phyloP scores from a whole-genome alignment of 164 flowering plant genomes.

The Piper longum region DNA sequence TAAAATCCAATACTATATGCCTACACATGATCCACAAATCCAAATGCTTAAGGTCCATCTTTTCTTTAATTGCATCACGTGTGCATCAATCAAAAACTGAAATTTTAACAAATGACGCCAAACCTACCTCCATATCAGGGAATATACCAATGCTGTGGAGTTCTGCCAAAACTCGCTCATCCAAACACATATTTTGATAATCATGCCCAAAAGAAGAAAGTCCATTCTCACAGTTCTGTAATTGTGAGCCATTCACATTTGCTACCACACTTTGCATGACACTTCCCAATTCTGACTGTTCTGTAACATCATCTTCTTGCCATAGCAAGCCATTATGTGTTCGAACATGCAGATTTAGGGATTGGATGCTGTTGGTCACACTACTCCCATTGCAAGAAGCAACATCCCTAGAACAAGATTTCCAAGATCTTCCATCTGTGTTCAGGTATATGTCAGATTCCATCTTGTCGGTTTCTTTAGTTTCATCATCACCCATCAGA shows the following conservation, averaged over 20 bases:
- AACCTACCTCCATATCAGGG: constrained; percentile 66
- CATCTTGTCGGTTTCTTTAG: constrained; percentile 14
- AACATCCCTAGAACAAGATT: constrained; percentile 13
- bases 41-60: background rate
- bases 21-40: too few relatives aligned
- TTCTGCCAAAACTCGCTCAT: constrained; percentile 59
- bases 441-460: constrained; percentile 25
- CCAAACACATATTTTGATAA: constrained; percentile 47
- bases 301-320: constrained; percentile 23
- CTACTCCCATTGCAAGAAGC: constrained; percentile 42
- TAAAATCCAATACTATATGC: too few relatives aligned
- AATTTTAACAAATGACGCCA: background rate
- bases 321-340: constrained; percentile 20
- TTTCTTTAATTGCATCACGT: background rate
- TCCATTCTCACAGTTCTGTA: constrained; percentile 15
- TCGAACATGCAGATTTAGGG: constrained; percentile 14
- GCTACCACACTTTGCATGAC: constrained; percentile 16
- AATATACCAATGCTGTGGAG: constrained; percentile 66
- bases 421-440: constrained; percentile 15
- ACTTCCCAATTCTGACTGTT: constrained; percentile 22
- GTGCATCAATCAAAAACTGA: background rate
- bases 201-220: constrained; percentile 25
- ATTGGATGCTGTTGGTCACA: constrained; percentile 16
- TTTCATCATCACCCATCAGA: constrained; percentile 22
- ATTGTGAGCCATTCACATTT: constrained; percentile 20